A percentile compares a stretch with the other conserved stretches of the same genome.
Conservation (phyloP, 2,329 filamentous ascomycete genomes). For the Arthrobotrys iridis region DNA sequence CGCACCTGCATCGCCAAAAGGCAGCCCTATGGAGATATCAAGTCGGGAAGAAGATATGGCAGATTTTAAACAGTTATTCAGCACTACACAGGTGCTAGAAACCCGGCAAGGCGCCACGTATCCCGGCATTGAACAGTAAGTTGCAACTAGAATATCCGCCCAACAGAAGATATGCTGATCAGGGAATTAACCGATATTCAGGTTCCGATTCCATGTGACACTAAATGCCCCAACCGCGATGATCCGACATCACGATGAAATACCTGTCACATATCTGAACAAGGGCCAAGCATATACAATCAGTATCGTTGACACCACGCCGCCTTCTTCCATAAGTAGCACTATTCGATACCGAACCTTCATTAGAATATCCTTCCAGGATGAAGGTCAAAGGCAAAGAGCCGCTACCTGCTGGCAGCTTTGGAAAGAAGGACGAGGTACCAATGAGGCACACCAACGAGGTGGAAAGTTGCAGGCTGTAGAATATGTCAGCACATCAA, state of each 20-base stretch:
- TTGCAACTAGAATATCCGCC: neutral
- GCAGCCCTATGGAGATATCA: slow-evolving; percentile 58
- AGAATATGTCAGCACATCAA: slow-evolving; percentile 80
- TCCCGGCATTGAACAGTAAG: slow-evolving; percentile 55
- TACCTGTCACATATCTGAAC: slow-evolving; percentile 97
- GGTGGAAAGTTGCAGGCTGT: slow-evolving; percentile 93
- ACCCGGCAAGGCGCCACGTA: slow-evolving; percentile 33
- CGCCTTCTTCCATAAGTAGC: slow-evolving; percentile 67
- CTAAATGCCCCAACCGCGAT: slow-evolving; percentile 95
- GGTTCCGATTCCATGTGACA: slow-evolving; percentile 88
- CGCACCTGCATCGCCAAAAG: slow-evolving; percentile 56
- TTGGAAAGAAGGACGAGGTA: slow-evolving; percentile 97
- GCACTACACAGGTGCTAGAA: neutral
- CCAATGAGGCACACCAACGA: slow-evolving; percentile 91
- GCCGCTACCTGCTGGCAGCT: slow-evolving; percentile 86
- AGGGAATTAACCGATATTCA: slow-evolving; percentile 57
- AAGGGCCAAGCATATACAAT: slow-evolving; percentile 95
- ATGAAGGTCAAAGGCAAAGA: slow-evolving; percentile 87
- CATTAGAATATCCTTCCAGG: slow-evolving; percentile 95
- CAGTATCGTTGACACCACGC: slow-evolving; percentile 79
- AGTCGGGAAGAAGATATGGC: slow-evolving; percentile 49
- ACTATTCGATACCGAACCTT: slow-evolving; percentile 85
- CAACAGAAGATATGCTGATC: neutral
- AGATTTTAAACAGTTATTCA: slow-evolving; percentile 37
- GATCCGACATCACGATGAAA: slow-evolving; percentile 88